phyloP scores from a whole-genome alignment of 2,329 filamentous ascomycete genomes.

The Fonsecaea pugnacius region DNA sequence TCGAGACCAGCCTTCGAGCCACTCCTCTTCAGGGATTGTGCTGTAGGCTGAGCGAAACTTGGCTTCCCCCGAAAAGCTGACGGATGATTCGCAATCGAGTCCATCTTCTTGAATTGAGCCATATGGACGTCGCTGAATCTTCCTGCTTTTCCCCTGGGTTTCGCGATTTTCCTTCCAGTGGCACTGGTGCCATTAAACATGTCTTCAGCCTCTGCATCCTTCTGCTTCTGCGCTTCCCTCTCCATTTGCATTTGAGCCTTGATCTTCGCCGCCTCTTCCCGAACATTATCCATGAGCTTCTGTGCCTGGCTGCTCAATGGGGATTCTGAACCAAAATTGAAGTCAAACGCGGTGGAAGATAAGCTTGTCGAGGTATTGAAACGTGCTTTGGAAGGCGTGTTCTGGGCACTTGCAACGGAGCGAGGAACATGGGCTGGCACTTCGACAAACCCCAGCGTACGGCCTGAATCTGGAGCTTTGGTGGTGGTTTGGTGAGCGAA shows the following conservation, averaged over 20 bases:
- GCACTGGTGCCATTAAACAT: conserved; percentile 41
- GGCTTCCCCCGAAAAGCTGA: conserved; percentile 67
- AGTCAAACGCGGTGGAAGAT: conserved; percentile 49
- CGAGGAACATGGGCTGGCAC: conserved; percentile 31
- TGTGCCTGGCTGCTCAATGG: conserved; percentile 57
- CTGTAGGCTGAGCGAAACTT: conserved; percentile 48
- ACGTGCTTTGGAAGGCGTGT: conserved; percentile 47
- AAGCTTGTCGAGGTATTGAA: conserved; percentile 37
- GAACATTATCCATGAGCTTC: conserved; percentile 67
- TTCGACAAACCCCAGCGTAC: conserved; percentile 73
- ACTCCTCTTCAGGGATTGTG: conserved; percentile 55
- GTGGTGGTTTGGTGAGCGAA: conserved; percentile 75
- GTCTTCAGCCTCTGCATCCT: conserved; percentile 54
- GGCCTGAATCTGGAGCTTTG: conserved; percentile 75
- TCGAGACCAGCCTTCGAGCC: conserved; percentile 69
- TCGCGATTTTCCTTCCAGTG: conserved; percentile 72
- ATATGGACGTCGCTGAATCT: conserved; percentile 86
- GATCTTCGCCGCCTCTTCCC: conserved; percentile 72
- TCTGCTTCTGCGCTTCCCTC: conserved; percentile 59
- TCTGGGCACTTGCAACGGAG: conserved; percentile 37
- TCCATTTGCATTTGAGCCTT: conserved; percentile 70
- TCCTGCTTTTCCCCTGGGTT: conserved; percentile 74
- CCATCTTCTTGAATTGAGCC: conserved; percentile 95
- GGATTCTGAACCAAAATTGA: conserved; percentile 51
- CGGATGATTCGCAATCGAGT: conserved; percentile 85